These are phyloP conservation scores for Diaporthe sp. DNA, from an alignment of 2,329 filamentous ascomycete species.

Conservation along the genomic window DNA sequence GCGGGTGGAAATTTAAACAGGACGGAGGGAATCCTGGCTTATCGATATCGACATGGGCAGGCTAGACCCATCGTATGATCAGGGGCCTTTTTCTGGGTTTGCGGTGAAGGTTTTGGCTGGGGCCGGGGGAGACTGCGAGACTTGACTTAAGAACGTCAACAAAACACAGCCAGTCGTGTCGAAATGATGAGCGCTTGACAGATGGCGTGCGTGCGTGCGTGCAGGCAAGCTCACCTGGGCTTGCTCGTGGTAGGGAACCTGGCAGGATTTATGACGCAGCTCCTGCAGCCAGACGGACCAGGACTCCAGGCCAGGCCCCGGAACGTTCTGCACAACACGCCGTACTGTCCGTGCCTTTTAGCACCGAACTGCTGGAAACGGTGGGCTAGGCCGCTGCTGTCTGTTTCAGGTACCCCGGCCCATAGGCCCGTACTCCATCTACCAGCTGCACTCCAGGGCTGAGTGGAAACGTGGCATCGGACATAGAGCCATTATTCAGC, in stretches of 20 bases:
- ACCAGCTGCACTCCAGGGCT: constrained; percentile 12
- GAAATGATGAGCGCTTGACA: constrained; percentile 14
- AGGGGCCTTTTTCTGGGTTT: not conserved
- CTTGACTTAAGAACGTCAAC: not conserved
- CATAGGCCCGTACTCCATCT: constrained; percentile 11
- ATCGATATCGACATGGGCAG: constrained; percentile 31
- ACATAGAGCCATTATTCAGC: constrained; percentile 2
- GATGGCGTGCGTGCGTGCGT: not conserved
- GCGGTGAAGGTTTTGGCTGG: constrained; percentile 30
- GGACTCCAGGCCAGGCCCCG: not conserved
- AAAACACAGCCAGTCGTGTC: constrained; percentile 2
- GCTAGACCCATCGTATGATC: constrained; percentile 33
- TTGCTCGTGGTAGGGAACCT: not conserved
- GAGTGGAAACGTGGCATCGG: constrained; percentile 26
- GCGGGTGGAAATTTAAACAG: constrained; percentile 16
- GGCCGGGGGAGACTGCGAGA: not conserved
- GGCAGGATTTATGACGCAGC: constrained; percentile 5
- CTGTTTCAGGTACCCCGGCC: constrained; percentile 8
- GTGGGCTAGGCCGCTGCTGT: not conserved
- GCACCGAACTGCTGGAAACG: constrained; percentile 6
- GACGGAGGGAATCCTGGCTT: constrained; percentile 32
- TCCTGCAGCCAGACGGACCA: not conserved
- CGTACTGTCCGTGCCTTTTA: constrained; percentile 1
- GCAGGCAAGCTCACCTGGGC: not conserved
- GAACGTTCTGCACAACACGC: not conserved